Conservation (phyloP, 441 rosid species). For the Populus hybrid region DNA sequence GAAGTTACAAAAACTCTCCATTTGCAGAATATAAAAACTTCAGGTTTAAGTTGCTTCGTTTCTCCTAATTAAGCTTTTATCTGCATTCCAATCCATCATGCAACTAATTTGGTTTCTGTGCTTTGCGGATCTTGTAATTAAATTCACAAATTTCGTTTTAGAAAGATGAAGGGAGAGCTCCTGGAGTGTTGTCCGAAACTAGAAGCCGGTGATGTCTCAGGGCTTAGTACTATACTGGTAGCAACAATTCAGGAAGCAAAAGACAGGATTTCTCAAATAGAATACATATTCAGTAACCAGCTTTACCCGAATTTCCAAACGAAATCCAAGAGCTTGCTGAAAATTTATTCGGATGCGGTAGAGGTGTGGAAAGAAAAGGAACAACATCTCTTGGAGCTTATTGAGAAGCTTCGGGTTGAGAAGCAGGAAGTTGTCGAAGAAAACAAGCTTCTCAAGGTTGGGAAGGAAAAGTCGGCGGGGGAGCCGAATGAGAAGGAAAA, state of each 20-base stretch:
- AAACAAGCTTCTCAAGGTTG: conserved; percentile 37
- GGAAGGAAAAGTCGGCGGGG: conserved; percentile 32
- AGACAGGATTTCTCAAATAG: conserved; percentile 85
- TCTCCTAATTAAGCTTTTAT: background rate
- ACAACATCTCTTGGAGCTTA: conserved; percentile 34
- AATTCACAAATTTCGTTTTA: background rate
- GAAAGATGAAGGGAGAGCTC: conserved; percentile 40
- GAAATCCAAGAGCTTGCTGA: conserved; percentile 47
- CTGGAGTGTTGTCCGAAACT: conserved; percentile 21
- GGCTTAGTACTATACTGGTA: conserved; percentile 70
- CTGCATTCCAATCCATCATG: background rate
- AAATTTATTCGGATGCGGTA: conserved; percentile 50
- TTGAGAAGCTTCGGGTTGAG: conserved; percentile 52
- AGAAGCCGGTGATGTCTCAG: conserved; percentile 56
- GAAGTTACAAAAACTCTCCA: background rate
- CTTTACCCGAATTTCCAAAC: conserved; percentile 68
- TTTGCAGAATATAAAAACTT: background rate
- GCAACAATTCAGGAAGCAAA: conserved; percentile 92
- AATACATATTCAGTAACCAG: conserved; percentile 83
- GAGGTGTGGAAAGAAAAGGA: conserved; percentile 59
- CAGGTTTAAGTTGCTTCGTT: background rate
- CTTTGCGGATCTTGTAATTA: background rate
- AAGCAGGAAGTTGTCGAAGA: conserved; percentile 40
- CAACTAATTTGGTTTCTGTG: background rate
- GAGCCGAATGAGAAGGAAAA: conserved; percentile 29